Base-by-base conservation (phyloP, 768 basidiomycete genomes). In the Pisolithus microcarpus region DNA sequence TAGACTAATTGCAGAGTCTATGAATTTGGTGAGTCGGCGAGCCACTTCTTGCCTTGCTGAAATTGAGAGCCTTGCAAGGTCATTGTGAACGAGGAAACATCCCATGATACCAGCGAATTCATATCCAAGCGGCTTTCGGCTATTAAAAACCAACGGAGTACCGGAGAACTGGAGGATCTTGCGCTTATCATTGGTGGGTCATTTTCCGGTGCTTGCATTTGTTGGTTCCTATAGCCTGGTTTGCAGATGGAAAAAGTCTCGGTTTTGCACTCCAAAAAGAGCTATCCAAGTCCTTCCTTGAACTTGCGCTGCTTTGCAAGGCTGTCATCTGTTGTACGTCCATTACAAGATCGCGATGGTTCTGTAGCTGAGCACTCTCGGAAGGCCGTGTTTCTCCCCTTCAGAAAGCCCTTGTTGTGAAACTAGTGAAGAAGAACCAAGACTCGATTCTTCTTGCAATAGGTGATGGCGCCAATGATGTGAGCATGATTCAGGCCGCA, bases 401-500 rank as follows among this genome's bases (percentile, higher is more conserved):
- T 42, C 96, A 99, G 66, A 99, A 98, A 66, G 95, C 95, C 0
- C 78, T 96, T 37, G 94, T 98, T 4, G 95, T 98, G 56, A 97
- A 97, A 69, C 81, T 98, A n/a, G 95, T 98, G 50, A 97, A 97
- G 76, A 94, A 94, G 69, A 94, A 95, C 65, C 83, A 85, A 59
- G 91, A 91, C 51, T 78, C 92, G 7, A 91, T 96, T 49, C 74
- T 96, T n/a, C 79, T 98, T 8, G 95, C 95, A 3, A 97, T 98
- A 46, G 95, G 95, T 19, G 95, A 98, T 57, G 95, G 95, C 46
- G 95, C 95, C 2, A 98, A 97, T 66, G 95, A 98, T 66, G 95
- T 98, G 58, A 91, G 91, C 64, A 98, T 98, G 95, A 98, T 98
- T 53, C 95, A 98, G 65, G 95, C 95, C 34, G 95, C 95, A 0